Evolutionary conservation across 108 stramenopile species (phyloP), one percentile per base, ranked within the genome.

Genomic region (Cyclotella baltica): DNA sequence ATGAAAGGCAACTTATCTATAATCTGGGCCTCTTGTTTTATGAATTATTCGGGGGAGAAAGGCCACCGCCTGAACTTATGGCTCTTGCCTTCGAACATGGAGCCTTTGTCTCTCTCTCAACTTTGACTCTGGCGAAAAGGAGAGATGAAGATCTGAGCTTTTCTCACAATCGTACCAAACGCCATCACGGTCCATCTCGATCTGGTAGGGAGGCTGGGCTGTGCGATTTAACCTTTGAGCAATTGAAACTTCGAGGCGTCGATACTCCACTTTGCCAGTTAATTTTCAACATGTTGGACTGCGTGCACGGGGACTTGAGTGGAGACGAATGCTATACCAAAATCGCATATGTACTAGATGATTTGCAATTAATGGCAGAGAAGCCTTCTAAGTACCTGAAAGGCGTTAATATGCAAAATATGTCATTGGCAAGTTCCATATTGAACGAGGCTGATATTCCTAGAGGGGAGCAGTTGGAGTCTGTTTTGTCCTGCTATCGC

Each of bases 31-130:
- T 67, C 3, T 57, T 76, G 22, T 68, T 59, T 35, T 76, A 76
- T 59, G 55, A 58, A 16, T 0, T 69, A 27, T 69, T 76, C 43
- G 75, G 75, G 0, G 67, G 67, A 35, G 67, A 76, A 10, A 43
- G 27, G 25, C 67, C 56, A 34, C 40, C 27, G 0, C 13, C 29
- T 3, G 30, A 10, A 22, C 23, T 22, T n/a, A 38, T 46, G 3
- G 35, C 31, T 23, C 35, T 50, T 27, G 20, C 47, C 33, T 35
- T 25, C 9, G 13, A 15, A 23, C 38, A 25, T 38, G 35, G 62
- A 20, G 23, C 36, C 27, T 38, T 61, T 56, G 36, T 29, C 51
- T 52, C 51, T 52, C 51, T 52, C 10, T 20, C 51, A 52, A 52
- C 11, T n/a, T n/a, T 52, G 51, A n/a, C 18, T 52, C 4, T 52